These are phyloP conservation scores for Citrus trifoliata DNA, from an alignment of 345 rosid species.

Conservation along the genomic window DNA sequence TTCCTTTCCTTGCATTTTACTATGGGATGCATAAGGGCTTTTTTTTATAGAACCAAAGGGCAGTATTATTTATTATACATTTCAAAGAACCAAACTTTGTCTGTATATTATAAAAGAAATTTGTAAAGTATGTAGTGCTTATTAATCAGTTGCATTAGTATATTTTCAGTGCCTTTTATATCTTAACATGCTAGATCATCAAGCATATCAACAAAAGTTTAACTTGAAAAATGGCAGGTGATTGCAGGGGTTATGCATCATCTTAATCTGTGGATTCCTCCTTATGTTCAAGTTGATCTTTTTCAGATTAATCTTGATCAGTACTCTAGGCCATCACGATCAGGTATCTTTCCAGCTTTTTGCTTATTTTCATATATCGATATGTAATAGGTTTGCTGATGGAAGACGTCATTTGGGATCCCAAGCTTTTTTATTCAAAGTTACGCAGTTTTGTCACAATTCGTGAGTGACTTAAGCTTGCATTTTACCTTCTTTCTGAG, in stretches of 20 bases:
- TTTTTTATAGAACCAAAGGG: not conserved
- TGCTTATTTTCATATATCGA: not conserved
- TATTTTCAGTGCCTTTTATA: not conserved
- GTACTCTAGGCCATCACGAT: slow-evolving; percentile 27
- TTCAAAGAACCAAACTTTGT: not conserved
- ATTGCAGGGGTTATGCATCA: slow-evolving; percentile 75
- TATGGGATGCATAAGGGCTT: not conserved
- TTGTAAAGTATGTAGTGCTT: not conserved
- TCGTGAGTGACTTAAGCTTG: not conserved
- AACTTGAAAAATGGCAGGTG: slow-evolving; percentile 53
- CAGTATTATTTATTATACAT: not conserved
- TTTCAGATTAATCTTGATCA: slow-evolving; percentile 57
- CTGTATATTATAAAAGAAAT: not conserved
- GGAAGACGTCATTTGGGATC: not conserved
- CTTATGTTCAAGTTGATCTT: slow-evolving; percentile 75
- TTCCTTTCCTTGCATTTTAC: not conserved
- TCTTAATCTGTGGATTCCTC: slow-evolving; percentile 67
- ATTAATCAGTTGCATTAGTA: not conserved
- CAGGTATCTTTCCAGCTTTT: slow-evolving; percentile 30
- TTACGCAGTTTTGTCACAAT: not conserved
- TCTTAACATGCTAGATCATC: not conserved
- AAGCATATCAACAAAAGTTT: not conserved
- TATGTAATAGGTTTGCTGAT: not conserved
- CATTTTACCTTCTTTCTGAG: not conserved
- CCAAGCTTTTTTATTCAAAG: not conserved